A percentile compares a stretch with the other conserved stretches of the same genome.
Conservation (phyloP, 331 rosid species). For the Malus hybrid region DNA sequence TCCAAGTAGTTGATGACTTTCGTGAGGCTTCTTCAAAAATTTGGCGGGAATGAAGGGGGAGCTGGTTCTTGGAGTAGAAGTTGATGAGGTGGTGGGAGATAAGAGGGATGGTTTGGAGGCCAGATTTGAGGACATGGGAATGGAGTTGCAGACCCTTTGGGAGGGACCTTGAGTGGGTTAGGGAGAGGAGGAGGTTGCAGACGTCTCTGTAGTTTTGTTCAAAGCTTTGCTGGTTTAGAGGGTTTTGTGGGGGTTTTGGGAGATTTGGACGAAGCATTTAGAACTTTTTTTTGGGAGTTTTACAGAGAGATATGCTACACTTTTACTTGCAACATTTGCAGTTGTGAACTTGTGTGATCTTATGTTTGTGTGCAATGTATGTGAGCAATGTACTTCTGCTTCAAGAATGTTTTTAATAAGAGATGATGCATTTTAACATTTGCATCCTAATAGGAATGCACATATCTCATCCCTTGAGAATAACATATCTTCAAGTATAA, state of each 20-base stretch:
- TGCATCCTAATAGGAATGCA: too few species aligned
- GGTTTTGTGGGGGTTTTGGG: background rate
- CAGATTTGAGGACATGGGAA: slow-evolving; percentile 58
- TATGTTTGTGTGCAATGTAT: background rate
- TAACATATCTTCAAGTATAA: too few species aligned
- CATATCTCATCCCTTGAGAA: too few species aligned
- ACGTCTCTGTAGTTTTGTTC: slow-evolving; percentile 32
- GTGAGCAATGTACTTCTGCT: background rate
- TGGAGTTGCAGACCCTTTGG: slow-evolving; percentile 74
- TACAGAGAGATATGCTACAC: background rate
- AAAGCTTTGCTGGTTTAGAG: slow-evolving; percentile 18
- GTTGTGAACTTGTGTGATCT: background rate
- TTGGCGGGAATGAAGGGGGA: slow-evolving; percentile 39
- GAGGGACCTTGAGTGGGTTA: slow-evolving; percentile 52
- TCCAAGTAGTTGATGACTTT: slow-evolving; percentile 66
- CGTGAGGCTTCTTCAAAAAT: slow-evolving; percentile 42
- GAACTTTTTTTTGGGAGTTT: background rate
- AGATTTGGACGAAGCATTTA: background rate
- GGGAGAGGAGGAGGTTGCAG: slow-evolving; percentile 47
- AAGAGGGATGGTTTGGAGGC: slow-evolving; percentile 54
- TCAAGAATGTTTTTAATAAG: background rate
- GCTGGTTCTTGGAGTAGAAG: slow-evolving; percentile 69
- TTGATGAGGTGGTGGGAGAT: slow-evolving; percentile 75
- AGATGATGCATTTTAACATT: too few species aligned
- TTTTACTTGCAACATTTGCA: background rate